Percentiles rank a stretch among this genome's conserved stretches.
Conservation (phyloP, 2,329 filamentous ascomycete genomes). For the Bipolaris oryzae region DNA sequence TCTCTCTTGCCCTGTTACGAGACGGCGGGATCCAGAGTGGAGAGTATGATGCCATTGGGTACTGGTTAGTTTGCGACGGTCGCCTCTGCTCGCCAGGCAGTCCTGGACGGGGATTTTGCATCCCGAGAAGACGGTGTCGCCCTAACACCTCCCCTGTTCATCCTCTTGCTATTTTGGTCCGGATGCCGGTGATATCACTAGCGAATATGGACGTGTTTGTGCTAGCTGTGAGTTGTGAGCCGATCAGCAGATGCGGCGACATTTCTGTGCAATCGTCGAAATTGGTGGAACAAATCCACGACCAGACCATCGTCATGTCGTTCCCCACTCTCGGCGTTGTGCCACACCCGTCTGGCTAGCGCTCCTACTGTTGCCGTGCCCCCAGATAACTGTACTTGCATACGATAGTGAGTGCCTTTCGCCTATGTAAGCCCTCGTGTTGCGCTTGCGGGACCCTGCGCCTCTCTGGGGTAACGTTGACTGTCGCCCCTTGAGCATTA, state of each 20-base stretch:
- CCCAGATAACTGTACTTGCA: conserved; percentile 1
- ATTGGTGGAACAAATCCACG: background rate
- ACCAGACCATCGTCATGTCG: background rate
- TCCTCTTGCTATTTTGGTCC: background rate
- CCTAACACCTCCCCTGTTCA: background rate
- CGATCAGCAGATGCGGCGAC: background rate
- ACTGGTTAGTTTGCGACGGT: background rate
- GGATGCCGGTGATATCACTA: background rate
- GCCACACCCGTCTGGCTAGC: conserved; percentile 6
- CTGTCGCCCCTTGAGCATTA: background rate
- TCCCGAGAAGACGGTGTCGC: background rate
- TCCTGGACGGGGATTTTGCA: background rate
- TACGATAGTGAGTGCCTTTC: too few species aligned
- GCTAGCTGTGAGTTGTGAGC: background rate
- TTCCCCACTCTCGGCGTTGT: conserved; percentile 10
- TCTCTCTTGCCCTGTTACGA: background rate
- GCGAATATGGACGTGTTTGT: background rate
- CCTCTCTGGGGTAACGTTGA: background rate
- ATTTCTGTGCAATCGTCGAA: background rate
- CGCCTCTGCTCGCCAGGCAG: background rate
- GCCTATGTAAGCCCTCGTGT: conserved; percentile 1
- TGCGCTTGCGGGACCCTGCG: background rate
- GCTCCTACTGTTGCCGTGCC: conserved; percentile 8
- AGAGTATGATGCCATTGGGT: background rate
- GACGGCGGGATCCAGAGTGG: background rate